These are phyloP conservation scores for Diaporthe capsici DNA, from an alignment of 2,329 filamentous ascomycete species.

Conservation along the genomic window DNA sequence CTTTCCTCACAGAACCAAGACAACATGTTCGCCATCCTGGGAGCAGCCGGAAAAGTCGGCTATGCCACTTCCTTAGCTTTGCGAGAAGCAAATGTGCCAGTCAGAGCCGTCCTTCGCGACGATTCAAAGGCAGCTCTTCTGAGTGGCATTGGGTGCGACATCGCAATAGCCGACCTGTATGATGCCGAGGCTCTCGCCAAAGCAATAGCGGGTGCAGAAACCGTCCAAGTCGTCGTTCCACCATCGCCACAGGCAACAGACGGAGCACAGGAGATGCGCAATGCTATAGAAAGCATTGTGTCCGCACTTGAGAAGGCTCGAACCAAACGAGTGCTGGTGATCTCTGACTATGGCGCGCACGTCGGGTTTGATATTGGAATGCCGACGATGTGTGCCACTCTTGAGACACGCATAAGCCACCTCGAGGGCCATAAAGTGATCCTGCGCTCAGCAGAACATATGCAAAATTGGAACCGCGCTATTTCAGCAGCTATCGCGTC, in stretches of 20 bases:
- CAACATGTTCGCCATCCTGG: neutral
- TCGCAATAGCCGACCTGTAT: conserved; percentile 2
- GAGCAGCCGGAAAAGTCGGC: conserved; percentile 9
- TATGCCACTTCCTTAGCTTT: conserved; percentile 1
- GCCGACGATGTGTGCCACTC: neutral
- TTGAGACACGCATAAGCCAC: neutral
- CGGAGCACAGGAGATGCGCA: neutral
- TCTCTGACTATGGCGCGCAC: conserved; percentile 9
- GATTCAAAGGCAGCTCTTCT: neutral
- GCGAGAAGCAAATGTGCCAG: neutral
- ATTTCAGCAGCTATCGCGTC: neutral
- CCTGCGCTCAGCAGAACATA: neutral
- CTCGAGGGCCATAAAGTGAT: neutral
- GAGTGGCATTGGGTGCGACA: neutral
- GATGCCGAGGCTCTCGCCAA: neutral
- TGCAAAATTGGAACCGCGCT: neutral
- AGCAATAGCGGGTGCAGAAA: neutral
- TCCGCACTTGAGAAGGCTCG: neutral
- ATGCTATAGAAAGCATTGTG: neutral
- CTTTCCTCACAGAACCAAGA: neutral
- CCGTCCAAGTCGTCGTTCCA: conserved; percentile 4
- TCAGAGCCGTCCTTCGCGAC: neutral
- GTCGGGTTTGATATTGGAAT: neutral
- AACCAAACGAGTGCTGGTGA: neutral
- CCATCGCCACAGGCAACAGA: neutral